Evolutionary conservation across 1,284 basidiomycete species (phyloP), one percentile per base, ranked within the genome.

Genomic region (Marasmius sp.): DNA sequence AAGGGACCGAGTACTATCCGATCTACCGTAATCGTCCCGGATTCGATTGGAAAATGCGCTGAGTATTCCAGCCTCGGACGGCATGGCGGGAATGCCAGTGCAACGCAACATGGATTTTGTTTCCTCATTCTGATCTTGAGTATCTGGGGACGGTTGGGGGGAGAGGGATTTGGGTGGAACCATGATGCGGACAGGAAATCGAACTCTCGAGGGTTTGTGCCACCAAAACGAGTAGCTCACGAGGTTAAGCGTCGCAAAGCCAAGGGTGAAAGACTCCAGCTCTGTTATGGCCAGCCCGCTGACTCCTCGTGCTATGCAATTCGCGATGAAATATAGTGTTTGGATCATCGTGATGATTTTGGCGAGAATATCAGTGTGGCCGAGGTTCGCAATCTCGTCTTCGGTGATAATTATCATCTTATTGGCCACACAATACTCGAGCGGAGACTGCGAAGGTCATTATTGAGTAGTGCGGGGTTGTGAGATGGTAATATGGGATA

Each of bases 211-310:
- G 2, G 76, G 76, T 58, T 78, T 78, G n/a, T 72, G 7, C 74
- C 73, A 75, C 76, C 76, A 78, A 12, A 74, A 60, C 14, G 59
- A 48, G 53, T 73, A 75, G 27, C 69, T 68, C 0, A 70, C 43
- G 3, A 61, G 49, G 41, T 69, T 75, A 18, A 77, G 60, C 0
- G 62, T 38, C 0, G 72, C 71, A 57, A 73, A 73, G 1, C 69
- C 73, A 22, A 73, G 39, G 0, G 75, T 75, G 8, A 69, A 59
- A 1, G 76, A 58, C 60, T 78, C 76, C 11, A 77, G 62, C 48
- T 74, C 64, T 0, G 72, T 73, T 5, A 77, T 27, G 0, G 65
- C 57, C 0, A 78, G 69, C 6, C 61, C 34, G 10, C 67, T 41
- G 0, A 36, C 16, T 36, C 52, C 60, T 7, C 77, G 69, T 3